Evolutionary conservation across 1,139 yeast genomes (phyloP).

Genomic region (Taiozyma sp.): DNA sequence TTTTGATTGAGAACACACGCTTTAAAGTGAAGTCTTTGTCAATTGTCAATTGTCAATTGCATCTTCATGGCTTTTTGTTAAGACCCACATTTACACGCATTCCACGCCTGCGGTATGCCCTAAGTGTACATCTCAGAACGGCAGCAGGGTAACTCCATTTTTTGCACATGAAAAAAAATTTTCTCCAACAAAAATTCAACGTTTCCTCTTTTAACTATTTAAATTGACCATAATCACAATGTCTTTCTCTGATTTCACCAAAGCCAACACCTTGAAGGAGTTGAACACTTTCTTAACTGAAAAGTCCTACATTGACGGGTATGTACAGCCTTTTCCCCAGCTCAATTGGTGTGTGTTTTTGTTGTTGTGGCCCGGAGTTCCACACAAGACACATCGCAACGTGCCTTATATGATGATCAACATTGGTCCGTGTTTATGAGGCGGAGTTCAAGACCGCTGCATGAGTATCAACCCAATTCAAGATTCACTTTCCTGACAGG

Average conservation of each 20-base stretch:
- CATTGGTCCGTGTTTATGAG: conserved; percentile 97
- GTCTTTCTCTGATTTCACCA: conserved; percentile 79
- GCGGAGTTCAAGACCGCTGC: conserved; percentile 91
- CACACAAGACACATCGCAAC: background rate
- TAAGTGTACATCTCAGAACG: conserved; percentile 5
- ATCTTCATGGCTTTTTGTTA: background rate
- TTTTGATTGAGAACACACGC: background rate
- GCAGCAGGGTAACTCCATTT: background rate
- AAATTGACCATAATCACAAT: conserved; percentile 27
- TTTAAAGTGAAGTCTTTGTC: background rate
- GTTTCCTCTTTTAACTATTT: background rate
- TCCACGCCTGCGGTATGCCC: background rate
- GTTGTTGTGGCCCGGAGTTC: background rate
- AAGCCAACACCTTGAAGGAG: conserved; percentile 74
- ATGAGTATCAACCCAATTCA: conserved; percentile 64
- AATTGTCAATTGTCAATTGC: background rate
- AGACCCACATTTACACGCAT: background rate
- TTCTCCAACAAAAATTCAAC: background rate
- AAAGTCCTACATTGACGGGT: conserved; percentile 94
- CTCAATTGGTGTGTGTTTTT: conserved; percentile 1
- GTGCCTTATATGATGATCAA: conserved; percentile 51
- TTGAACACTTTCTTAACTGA: conserved; percentile 86
- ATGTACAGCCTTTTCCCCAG: conserved; percentile 33
- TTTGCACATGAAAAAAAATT: conserved; percentile 1
- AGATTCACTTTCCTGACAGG: conserved; percentile 29